A percentile compares a stretch with the other conserved stretches of the same genome.
phyloP scores from a whole-genome alignment of 2,329 filamentous ascomycete species.

The Ambrosiella beaveri region DNA sequence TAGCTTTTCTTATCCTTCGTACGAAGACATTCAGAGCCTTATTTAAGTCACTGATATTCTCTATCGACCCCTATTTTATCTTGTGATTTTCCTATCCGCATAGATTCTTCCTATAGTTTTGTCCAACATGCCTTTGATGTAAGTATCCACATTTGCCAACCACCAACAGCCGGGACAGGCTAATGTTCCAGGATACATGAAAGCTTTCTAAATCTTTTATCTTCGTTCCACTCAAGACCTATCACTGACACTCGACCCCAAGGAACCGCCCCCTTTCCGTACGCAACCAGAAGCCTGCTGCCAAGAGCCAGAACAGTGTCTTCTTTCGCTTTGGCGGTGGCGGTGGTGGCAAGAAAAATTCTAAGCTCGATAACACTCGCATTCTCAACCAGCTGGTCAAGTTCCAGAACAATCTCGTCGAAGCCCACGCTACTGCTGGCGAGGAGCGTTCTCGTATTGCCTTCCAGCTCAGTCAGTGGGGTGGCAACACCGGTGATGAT shows the following conservation, averaged over 20 bases:
- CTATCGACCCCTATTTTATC: neutral
- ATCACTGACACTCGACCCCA: neutral
- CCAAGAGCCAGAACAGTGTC: conserved; percentile 54
- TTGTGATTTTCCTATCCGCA: neutral
- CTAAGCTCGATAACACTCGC: conserved; percentile 76
- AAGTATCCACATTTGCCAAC: neutral
- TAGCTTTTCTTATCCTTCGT: too few species aligned
- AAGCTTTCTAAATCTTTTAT: too few species aligned
- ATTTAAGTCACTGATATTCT: neutral
- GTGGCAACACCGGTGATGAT: conserved; percentile 77
- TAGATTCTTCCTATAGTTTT: neutral
- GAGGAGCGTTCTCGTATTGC: conserved; percentile 74
- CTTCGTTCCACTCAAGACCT: neutral
- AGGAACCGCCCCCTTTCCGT: conserved; percentile 13
- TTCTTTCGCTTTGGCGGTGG: conserved; percentile 53
- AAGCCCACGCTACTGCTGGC: conserved; percentile 66
- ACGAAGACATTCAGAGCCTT: too few species aligned
- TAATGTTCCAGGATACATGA: too few species aligned
- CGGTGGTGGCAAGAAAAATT: conserved; percentile 37
- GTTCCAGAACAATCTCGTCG: conserved; percentile 76
- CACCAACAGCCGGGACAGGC: neutral
- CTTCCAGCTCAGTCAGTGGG: conserved; percentile 88
- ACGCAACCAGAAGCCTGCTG: conserved; percentile 23
- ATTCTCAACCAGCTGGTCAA: conserved; percentile 88
- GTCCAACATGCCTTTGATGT: conserved; percentile 13